phyloP scores from a whole-genome alignment of 768 basidiomycete genomes.

The Suillus cothurnatus region DNA sequence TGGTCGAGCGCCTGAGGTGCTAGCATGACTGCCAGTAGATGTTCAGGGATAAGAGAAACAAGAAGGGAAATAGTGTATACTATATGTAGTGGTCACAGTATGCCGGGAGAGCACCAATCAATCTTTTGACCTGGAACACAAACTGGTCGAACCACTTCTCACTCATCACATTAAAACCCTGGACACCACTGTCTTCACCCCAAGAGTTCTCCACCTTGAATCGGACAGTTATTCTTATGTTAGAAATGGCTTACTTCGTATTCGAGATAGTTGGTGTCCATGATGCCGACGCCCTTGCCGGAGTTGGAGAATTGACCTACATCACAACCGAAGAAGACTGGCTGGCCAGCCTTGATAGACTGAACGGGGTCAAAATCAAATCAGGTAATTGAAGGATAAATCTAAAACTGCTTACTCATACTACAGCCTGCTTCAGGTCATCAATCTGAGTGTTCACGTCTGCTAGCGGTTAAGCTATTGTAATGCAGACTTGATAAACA shows the following conservation, averaged over 20 bases:
- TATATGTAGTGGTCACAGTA: background rate
- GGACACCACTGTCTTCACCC: slow-evolving; percentile 75
- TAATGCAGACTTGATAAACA: background rate
- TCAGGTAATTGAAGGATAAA: background rate
- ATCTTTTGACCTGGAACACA: slow-evolving; percentile 75
- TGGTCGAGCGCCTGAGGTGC: background rate
- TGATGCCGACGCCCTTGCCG: slow-evolving; percentile 61
- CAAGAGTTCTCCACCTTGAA: slow-evolving; percentile 98
- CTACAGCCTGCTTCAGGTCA: slow-evolving; percentile 78
- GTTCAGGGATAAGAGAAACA: background rate
- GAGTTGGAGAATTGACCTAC: slow-evolving; percentile 85
- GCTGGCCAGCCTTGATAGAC: slow-evolving; percentile 83
- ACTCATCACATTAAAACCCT: slow-evolving; percentile 93
- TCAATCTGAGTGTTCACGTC: slow-evolving; percentile 90
- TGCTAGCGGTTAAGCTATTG: slow-evolving; percentile 27
- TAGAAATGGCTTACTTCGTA: slow-evolving; percentile 58
- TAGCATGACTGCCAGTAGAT: background rate
- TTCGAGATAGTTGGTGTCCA: slow-evolving; percentile 84
- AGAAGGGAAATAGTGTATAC: background rate
- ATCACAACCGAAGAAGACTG: slow-evolving; percentile 97
- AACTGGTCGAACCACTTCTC: slow-evolving; percentile 93
- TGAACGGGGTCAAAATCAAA: slow-evolving; percentile 18
- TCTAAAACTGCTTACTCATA: slow-evolving; percentile 50
- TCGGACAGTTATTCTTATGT: slow-evolving; percentile 42
- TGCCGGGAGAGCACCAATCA: background rate